Evolutionary conservation across 768 basidiomycete species (phyloP).

Genomic region (Chalciporus chontae): DNA sequence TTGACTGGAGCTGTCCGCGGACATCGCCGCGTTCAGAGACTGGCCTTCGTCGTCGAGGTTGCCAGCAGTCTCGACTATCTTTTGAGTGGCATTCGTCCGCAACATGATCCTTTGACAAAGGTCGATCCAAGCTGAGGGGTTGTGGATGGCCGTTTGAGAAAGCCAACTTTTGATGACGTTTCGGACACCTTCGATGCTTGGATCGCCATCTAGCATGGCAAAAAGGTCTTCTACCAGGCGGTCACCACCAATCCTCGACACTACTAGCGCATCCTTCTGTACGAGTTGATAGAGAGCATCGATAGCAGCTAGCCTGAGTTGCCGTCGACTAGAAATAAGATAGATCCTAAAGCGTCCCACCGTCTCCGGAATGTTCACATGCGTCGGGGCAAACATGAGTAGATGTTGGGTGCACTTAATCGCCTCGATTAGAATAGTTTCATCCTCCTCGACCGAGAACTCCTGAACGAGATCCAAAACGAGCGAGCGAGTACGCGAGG

Average conservation of each 20-base stretch:
- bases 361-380: conserved; percentile 76
- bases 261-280: conserved; percentile 86
- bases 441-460: conserved; percentile 82
- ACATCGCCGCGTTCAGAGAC: conserved; percentile 67
- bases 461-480: conserved; percentile 83
- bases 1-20: conserved; percentile 27
- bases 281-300: conserved; percentile 96
- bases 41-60: conserved; percentile 90
- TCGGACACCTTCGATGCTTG: conserved; percentile 88
- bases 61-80: conserved; percentile 57
- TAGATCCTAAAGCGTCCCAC: conserved; percentile 76
- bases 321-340: conserved; percentile 75
- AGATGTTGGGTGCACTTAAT: conserved; percentile 96
- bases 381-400: conserved; percentile 90
- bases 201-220: conserved; percentile 91
- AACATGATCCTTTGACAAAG: conserved; percentile 97
- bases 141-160: conserved; percentile 87
- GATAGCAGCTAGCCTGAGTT: conserved; percentile 91
- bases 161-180: conserved; percentile 95
- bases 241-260: conserved; percentile 94
- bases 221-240: conserved; percentile 92
- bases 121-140: conserved; percentile 98
- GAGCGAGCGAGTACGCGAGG: conserved; percentile 69
- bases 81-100: conserved; percentile 82
- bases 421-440: conserved; percentile 86